phyloP scores from a whole-genome alignment of 129 eudicot genomes.

The Helianthus tuberosus region DNA sequence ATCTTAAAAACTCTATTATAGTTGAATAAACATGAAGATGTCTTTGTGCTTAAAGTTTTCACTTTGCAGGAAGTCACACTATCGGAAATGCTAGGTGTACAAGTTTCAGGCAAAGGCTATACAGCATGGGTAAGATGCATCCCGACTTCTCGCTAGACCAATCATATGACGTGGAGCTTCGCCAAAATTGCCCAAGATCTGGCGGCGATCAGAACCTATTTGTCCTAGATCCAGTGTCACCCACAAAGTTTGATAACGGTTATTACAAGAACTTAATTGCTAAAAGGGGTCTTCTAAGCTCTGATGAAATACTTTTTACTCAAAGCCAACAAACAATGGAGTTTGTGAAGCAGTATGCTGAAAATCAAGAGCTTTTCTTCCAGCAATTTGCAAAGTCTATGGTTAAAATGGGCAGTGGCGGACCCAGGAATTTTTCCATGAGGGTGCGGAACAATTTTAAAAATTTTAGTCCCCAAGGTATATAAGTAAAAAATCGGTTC shows the following conservation, averaged over 20 bases:
- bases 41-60: not conserved
- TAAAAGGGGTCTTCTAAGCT: constrained; percentile 39
- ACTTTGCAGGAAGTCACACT: constrained; percentile 36
- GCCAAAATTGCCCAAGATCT: constrained; percentile 41
- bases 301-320: constrained; percentile 46
- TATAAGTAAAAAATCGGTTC: no score
- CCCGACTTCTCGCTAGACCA: constrained; percentile 41
- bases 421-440: no score
- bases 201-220: constrained; percentile 54
- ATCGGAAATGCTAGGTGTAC: constrained; percentile 42
- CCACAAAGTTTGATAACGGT: constrained; percentile 37
- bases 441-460: no score
- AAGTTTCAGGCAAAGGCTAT: constrained; percentile 30
- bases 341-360: constrained; percentile 49
- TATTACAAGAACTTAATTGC: constrained; percentile 52
- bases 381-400: constrained; percentile 48
- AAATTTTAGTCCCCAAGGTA: no score
- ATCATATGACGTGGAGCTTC: constrained; percentile 36
- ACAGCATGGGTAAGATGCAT: constrained; percentile 34
- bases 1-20: no score
- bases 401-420: no score
- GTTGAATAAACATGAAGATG: not conserved
- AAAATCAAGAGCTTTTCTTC: constrained; percentile 43
- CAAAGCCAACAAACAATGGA: constrained; percentile 35
- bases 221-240: constrained; percentile 38